Percentiles rank a stretch among this genome's conserved stretches.
These are phyloP conservation scores for Magnusiomyces tetraspermus DNA, from an alignment of 1,139 yeast genomes.

Conservation along the genomic window DNA sequence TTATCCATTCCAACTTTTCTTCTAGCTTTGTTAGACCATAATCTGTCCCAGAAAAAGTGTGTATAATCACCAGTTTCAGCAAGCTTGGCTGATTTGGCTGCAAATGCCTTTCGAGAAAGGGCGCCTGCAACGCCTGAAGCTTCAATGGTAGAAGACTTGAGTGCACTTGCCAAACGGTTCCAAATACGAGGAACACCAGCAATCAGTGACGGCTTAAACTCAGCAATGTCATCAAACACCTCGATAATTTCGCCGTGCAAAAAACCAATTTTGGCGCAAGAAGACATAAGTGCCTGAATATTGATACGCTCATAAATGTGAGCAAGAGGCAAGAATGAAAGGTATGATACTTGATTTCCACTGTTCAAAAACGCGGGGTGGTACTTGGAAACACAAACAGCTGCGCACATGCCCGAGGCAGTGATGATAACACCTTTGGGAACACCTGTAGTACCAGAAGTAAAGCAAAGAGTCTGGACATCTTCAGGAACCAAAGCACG, in stretches of 20 bases:
- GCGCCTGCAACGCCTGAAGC: slow-evolving; percentile 16
- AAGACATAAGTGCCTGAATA: slow-evolving; percentile 18
- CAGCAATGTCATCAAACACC: slow-evolving; percentile 48
- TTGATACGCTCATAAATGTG: slow-evolving; percentile 52
- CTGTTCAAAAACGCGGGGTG: slow-evolving; percentile 17
- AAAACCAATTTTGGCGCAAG: slow-evolving; percentile 38
- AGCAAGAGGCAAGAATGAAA: slow-evolving; percentile 54
- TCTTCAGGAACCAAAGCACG: slow-evolving; percentile 47
- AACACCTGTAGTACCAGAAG: slow-evolving; percentile 67
- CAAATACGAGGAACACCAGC: slow-evolving; percentile 59
- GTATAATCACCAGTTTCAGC: slow-evolving; percentile 33
- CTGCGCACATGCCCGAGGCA: slow-evolving; percentile 47
- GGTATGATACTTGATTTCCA: slow-evolving; percentile 23
- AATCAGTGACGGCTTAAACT: slow-evolving; percentile 45
- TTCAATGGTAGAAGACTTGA: slow-evolving; percentile 33
- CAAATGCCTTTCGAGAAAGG: slow-evolving; percentile 33
- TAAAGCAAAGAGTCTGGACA: slow-evolving; percentile 58
- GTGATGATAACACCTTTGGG: slow-evolving; percentile 65
- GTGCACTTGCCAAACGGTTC: slow-evolving; percentile 51
- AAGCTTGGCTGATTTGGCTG: slow-evolving; percentile 33
- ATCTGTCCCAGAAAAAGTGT: slow-evolving; percentile 39
- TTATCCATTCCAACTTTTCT: slow-evolving; percentile 50
- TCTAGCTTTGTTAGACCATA: slow-evolving; percentile 45
- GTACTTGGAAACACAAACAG: slow-evolving; percentile 32
- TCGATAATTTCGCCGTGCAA: slow-evolving; percentile 39